phyloP scores from a whole-genome alignment of 108 stramenopile species.

The Skeletonema marinoi region DNA sequence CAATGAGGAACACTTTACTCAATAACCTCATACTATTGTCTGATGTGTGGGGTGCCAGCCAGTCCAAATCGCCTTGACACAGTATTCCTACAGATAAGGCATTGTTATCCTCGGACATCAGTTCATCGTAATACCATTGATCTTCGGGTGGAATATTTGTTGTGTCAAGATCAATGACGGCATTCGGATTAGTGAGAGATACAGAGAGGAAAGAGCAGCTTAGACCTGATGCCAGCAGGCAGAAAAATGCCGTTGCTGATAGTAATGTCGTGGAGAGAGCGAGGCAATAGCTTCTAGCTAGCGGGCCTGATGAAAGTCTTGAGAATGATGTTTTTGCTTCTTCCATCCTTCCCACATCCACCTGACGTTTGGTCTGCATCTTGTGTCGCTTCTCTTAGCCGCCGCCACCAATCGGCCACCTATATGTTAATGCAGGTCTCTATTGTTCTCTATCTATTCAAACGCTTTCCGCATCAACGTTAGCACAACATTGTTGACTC shows the following conservation, averaged over 20 bases:
- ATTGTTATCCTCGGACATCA: neutral
- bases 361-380: neutral
- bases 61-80: constrained; percentile 1
- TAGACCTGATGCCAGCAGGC: neutral
- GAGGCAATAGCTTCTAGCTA: neutral
- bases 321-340: neutral
- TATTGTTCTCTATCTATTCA: neutral
- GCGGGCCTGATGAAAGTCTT: neutral
- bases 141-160: neutral
- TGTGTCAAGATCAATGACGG: neutral
- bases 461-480: no score
- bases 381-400: neutral
- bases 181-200: neutral
- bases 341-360: neutral
- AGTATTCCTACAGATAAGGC: constrained; percentile 7
- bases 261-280: neutral
- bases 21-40: constrained; percentile 7
- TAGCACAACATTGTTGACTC: no score
- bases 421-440: neutral
- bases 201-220: neutral
- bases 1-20: constrained; percentile 19
- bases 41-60: neutral
- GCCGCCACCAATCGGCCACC: neutral
- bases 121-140: neutral
- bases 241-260: neutral